A percentile compares a stretch with the other conserved stretches of the same genome.
Conservation (phyloP, 2,329 filamentous ascomycete species). For the Dothideomycetes sp. region DNA sequence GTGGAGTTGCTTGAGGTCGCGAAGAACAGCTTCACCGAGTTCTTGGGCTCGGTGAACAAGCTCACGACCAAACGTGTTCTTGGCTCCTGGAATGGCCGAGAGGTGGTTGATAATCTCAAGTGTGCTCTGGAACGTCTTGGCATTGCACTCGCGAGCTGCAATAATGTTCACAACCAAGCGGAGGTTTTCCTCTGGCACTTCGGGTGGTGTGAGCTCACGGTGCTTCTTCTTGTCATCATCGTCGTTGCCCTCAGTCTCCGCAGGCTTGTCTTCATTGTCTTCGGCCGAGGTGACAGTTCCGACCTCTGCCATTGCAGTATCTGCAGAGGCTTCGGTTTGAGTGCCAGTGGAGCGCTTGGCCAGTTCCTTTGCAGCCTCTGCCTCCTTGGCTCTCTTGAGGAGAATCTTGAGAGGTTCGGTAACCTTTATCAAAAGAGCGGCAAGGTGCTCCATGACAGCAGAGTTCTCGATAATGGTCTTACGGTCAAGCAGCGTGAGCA, state of each 20-base stretch:
- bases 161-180: constrained; percentile 94
- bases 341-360: constrained; percentile 12
- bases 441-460: constrained; percentile 89
- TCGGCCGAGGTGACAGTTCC: constrained; percentile 12
- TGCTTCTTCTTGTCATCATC: constrained; percentile 43
- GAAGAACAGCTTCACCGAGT: constrained; percentile 73
- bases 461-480: constrained; percentile 94
- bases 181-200: constrained; percentile 80
- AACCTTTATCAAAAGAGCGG: constrained; percentile 75
- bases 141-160: constrained; percentile 89
- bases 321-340: constrained; percentile 6
- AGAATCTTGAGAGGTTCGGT: constrained; percentile 75
- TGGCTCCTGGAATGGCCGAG: constrained; percentile 82
- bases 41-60: constrained; percentile 77
- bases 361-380: constrained; percentile 35
- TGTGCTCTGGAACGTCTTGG: constrained; percentile 96
- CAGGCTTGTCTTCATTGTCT: constrained; percentile 25
- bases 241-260: constrained; percentile 23
- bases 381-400: constrained; percentile 71
- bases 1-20: constrained; percentile 73
- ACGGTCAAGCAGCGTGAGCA: constrained; percentile 81
- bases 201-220: constrained; percentile 62
- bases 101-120: constrained; percentile 98
- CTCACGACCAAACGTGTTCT: constrained; percentile 84
- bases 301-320: constrained; percentile 15